phyloP scores from a whole-genome alignment of 2,329 filamentous ascomycete species.

The Aaosphaeria arxii region DNA sequence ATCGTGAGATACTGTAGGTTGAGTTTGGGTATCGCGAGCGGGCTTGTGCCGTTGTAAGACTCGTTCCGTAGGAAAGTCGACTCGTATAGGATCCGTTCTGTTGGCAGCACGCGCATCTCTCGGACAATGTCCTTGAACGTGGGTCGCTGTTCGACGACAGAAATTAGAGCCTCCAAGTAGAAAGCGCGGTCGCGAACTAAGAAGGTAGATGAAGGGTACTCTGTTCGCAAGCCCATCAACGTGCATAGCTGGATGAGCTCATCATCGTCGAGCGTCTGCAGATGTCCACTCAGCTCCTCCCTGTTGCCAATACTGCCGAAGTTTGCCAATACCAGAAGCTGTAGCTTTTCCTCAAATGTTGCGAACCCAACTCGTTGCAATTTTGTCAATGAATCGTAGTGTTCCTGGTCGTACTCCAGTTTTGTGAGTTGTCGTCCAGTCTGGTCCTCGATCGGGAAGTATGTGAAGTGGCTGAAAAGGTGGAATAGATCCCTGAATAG shows the following conservation, averaged over 20 bases:
- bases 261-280: conserved; percentile 68
- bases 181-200: conserved; percentile 63
- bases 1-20: conserved; percentile 95
- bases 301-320: conserved; percentile 83
- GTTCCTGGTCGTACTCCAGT: conserved; percentile 72
- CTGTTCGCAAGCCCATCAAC: conserved; percentile 72
- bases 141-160: conserved; percentile 70
- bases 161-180: conserved; percentile 69
- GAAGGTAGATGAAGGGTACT: conserved; percentile 71
- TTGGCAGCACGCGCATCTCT: conserved; percentile 75
- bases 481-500: conserved; percentile 77
- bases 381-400: conserved; percentile 73
- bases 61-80: conserved; percentile 75
- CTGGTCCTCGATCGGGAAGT: conserved; percentile 90
- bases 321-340: conserved; percentile 88
- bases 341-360: conserved; percentile 83
- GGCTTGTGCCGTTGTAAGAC: conserved; percentile 79
- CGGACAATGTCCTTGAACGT: conserved; percentile 79
- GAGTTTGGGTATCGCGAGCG: conserved; percentile 87
- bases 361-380: conserved; percentile 74
- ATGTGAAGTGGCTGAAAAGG: conserved; percentile 81
- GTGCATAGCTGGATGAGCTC: conserved; percentile 70
- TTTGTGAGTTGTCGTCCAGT: conserved; percentile 72
- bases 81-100: conserved; percentile 79
- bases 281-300: conserved; percentile 71